These are phyloP conservation scores for Byssothecium circinans DNA, from an alignment of 2,329 filamentous ascomycete species.

Conservation along the genomic window DNA sequence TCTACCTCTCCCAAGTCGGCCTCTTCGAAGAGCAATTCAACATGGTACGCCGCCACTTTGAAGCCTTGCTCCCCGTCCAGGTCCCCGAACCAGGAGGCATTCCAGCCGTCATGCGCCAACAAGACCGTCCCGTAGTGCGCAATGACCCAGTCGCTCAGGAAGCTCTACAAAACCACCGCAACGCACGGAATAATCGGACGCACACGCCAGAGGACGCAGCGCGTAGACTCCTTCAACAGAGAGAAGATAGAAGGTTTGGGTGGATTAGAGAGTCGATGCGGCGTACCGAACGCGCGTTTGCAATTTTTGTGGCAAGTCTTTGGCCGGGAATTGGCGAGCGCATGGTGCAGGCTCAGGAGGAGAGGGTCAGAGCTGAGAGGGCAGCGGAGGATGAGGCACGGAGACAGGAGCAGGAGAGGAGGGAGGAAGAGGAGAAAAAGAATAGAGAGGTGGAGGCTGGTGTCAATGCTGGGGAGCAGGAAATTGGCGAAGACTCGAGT, in stretches of 20 bases:
- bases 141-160: no score
- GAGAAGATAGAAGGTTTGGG: constrained; percentile 28
- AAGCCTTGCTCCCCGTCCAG: constrained; percentile 43
- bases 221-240: constrained; percentile 43
- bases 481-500: background rate
- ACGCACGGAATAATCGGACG: constrained; percentile 1
- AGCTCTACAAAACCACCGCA: no score
- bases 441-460: constrained; percentile 8
- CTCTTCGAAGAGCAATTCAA: constrained; percentile 46
- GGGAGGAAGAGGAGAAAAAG: constrained; percentile 20
- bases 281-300: constrained; percentile 57
- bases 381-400: constrained; percentile 24
- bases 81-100: constrained; percentile 1
- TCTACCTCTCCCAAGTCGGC: constrained; percentile 48
- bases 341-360: constrained; percentile 59
- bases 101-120: constrained; percentile 6
- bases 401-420: constrained; percentile 16
- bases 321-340: constrained; percentile 65
- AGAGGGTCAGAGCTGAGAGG: constrained; percentile 43
- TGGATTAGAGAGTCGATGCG: constrained; percentile 44
- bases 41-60: constrained; percentile 47
- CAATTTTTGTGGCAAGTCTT: constrained; percentile 64
- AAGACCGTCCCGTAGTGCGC: constrained; percentile 12
- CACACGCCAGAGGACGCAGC: constrained; percentile 46
- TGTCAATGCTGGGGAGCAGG: constrained; percentile 9